A percentile compares a stretch with the other conserved stretches of the same genome.
Evolutionary conservation across 257 asterid genomes (phyloP).

Genomic region (Gentiana straminea): DNA sequence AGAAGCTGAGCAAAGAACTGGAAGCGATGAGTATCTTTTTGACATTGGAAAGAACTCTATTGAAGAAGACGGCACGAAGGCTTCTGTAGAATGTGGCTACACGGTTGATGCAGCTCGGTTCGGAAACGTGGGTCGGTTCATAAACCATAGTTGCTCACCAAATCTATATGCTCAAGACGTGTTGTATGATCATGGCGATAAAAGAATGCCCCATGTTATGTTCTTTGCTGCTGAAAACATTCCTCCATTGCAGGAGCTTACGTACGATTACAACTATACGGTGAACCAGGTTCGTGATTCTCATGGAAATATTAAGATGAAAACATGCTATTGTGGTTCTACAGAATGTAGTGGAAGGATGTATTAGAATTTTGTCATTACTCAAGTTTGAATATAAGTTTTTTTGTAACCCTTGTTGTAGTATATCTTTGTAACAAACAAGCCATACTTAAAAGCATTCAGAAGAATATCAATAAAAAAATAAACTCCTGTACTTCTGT

Average conservation of each 20-base stretch:
- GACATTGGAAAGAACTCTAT: conserved; percentile 57
- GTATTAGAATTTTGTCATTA: conserved; percentile 28
- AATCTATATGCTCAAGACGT: conserved; percentile 81
- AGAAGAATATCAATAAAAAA: too few species aligned
- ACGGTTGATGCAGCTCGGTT: conserved; percentile 64
- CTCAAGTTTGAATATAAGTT: too few species aligned
- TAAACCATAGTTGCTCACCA: conserved; percentile 86
- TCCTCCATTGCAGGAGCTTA: conserved; percentile 70
- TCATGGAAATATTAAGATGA: conserved; percentile 53
- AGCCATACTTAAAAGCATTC: too few species aligned
- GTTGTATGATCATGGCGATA: conserved; percentile 55
- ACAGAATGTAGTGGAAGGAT: conserved; percentile 63
- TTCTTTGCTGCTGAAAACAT: conserved; percentile 72
- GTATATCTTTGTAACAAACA: too few species aligned
- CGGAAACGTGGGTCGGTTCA: conserved; percentile 77
- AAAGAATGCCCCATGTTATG: conserved; percentile 79
- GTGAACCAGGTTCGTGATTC: conserved; percentile 48
- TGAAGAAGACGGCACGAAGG: conserved; percentile 11
- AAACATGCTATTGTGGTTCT: conserved; percentile 68
- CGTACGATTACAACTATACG: conserved; percentile 60
- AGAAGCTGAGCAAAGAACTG: conserved; percentile 69
- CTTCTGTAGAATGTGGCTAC: conserved; percentile 37
- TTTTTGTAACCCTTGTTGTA: too few species aligned
- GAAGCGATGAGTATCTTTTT: conserved; percentile 77
- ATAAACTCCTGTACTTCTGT: too few species aligned